Base-by-base conservation (phyloP, 345 rosid species). In the Combretum micranthum region DNA sequence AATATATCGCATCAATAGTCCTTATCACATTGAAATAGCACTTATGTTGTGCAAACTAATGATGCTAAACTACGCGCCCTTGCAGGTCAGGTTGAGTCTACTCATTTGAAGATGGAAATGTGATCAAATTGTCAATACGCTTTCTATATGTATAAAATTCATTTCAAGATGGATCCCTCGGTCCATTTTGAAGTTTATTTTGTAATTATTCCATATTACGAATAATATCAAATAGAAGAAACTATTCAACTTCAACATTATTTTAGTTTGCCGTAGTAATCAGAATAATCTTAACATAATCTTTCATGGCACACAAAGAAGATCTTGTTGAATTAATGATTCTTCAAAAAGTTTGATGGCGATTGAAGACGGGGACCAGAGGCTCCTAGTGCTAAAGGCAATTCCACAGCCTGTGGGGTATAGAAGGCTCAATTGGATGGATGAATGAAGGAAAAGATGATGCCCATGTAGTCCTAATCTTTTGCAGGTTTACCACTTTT, bases 101-200 rank as follows among this genome's bases (percentile, higher is more conserved):
- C 71, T 61, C 65, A 66, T 66, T 52, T 72, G 48, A 81, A 79
- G 80, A 79, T 71, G 75, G 82, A 77, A 80, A 73, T 71, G 65
- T 75, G 76, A 81, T 20, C 21, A 22, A n/a, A 47, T 44, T 19
- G 18, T 37, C 42, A n/a, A 20, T 13, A 42, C 52, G 55, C 53
- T 50, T 72, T 76, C 25, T 47, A 58, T 54, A 50, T 21, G 50
- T 45, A 44, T 53, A 46, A 44, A 17, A 60, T 55, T 74, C 50
- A 64, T 60, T 69, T 63, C 44, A 42, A 60, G 60, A 61, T 32
- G 39, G 9, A 32, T 32, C 39, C 10, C 39, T 32, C 9, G 9
- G 9, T 32, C 39, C 39, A 32, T 32, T 32, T 32, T 7, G 10
- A 32, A 70, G 55, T 60, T 23, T 21, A 62, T 59, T 64, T 46